Base-by-base conservation (phyloP, 1,284 basidiomycete genomes). In the Moniliophthora roreri region DNA sequence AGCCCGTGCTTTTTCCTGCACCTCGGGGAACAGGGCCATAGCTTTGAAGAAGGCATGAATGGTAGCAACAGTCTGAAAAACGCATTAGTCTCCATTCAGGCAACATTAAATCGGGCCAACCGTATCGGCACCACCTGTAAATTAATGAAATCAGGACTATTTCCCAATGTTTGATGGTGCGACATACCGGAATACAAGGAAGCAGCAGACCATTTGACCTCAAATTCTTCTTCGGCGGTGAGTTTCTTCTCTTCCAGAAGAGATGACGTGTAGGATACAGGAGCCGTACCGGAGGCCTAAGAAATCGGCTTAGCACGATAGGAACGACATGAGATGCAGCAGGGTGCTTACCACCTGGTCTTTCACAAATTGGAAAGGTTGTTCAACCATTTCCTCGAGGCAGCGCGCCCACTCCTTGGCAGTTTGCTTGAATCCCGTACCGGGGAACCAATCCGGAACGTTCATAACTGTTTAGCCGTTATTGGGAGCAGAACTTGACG, bases 11-110 rank as follows among this genome's bases (percentile, higher is more conserved):
- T 58, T 65, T 18, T 51, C 60, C 51, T 70, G 70, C 4, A 69
- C 62, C 4, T 72, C 67, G 0, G 72, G 74, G 54, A 67, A 62
- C 4, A 64, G 57, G 3, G 63, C 50, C 62, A 73, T 65, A 0
- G 64, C 66, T 47, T 56, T 57, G 60, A 61, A 61, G 48, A 61
- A 61, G 1, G 55, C 51, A 41, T 53, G 34, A 8, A 58, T 56
- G 1, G 55, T 45, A n/a, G 55, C 45, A 16, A 56, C 55, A 9
- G 55, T 56, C 48, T 55, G 18, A 4, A 34, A 4, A 54, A 20
- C 15, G 28, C 4, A 24, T 50, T 15, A 50, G 21, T 15, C 35
- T n/a, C 32, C 37, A 47, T 16, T 10, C 11, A 15, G 24, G 26
- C 11, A 16, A 48, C 24, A 11, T 24, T 5, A 15, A 16, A 8